Conservation (phyloP, 2,329 filamentous ascomycete species). For the Hypoxylon sp. region DNA sequence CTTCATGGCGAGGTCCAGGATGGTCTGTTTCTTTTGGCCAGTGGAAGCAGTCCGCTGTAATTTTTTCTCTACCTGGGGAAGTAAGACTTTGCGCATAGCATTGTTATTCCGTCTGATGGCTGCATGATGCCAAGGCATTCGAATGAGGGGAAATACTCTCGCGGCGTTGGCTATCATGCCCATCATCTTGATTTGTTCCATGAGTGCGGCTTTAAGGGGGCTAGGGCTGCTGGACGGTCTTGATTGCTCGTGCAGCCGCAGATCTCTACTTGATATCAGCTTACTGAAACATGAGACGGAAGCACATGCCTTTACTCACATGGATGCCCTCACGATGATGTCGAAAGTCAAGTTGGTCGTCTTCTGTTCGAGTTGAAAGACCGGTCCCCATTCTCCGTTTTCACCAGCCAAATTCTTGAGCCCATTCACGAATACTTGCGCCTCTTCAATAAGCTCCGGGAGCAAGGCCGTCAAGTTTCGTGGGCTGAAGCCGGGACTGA, state of each 20-base stretch:
- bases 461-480: slow-evolving; percentile 54
- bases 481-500: slow-evolving; percentile 56
- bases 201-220: slow-evolving; percentile 45
- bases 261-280: slow-evolving; percentile 40
- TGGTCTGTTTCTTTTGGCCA: slow-evolving; percentile 47
- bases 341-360: slow-evolving; percentile 58
- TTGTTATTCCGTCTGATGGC: slow-evolving; percentile 47
- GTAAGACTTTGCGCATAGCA: slow-evolving; percentile 44
- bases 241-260: slow-evolving; percentile 47
- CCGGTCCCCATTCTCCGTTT: slow-evolving; percentile 49
- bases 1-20: slow-evolving; percentile 49
- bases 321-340: slow-evolving; percentile 55
- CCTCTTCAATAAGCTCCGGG: slow-evolving; percentile 56
- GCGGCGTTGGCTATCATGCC: slow-evolving; percentile 37
- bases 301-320: slow-evolving; percentile 46
- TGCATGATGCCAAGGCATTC: slow-evolving; percentile 44
- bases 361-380: slow-evolving; percentile 54
- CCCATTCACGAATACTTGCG: slow-evolving; percentile 53
- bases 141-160: slow-evolving; percentile 34
- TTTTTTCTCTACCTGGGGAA: slow-evolving; percentile 47
- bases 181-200: slow-evolving; percentile 45
- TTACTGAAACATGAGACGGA: background rate
- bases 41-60: slow-evolving; percentile 34
- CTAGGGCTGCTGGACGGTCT: slow-evolving; percentile 42
- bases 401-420: slow-evolving; percentile 49